phyloP scores from a whole-genome alignment of 1,284 basidiomycete species.

The Ceratobasidium sp. region DNA sequence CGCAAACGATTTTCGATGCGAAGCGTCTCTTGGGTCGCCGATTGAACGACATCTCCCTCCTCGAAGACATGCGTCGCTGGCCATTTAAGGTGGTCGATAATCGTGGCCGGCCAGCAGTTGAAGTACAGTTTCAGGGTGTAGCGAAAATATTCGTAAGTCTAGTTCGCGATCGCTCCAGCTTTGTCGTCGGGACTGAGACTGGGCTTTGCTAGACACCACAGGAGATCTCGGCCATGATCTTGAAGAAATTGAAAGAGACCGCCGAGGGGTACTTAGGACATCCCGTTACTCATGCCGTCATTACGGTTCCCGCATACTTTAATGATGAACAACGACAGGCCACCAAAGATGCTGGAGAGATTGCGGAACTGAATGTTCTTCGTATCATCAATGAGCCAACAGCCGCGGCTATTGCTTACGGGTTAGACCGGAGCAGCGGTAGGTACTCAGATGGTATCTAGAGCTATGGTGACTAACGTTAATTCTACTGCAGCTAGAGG shows the following conservation, averaged over 20 bases:
- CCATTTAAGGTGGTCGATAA: slow-evolving; percentile 69
- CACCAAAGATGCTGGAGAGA: slow-evolving; percentile 67
- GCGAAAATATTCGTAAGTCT: slow-evolving; percentile 60
- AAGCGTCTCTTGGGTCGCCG: background rate
- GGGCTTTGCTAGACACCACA: slow-evolving; percentile 6
- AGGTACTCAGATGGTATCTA: too few relatives aligned
- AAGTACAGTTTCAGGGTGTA: slow-evolving; percentile 69
- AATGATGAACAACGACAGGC: slow-evolving; percentile 69
- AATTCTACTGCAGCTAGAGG: slow-evolving; percentile 59
- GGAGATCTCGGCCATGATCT: background rate
- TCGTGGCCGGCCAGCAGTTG: slow-evolving; percentile 68
- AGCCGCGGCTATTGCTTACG: slow-evolving; percentile 69
- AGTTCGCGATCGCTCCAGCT: too few relatives aligned
- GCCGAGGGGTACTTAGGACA: background rate
- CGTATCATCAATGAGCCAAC: slow-evolving; percentile 70
- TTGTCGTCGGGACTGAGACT: slow-evolving; percentile 25
- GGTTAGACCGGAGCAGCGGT: slow-evolving; percentile 61
- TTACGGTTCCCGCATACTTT: slow-evolving; percentile 69
- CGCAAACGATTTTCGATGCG: background rate
- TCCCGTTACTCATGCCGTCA: slow-evolving; percentile 64
- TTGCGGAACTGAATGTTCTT: slow-evolving; percentile 66
- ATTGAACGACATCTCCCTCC: background rate
- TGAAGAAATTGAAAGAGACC: background rate
- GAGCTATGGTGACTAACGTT: too few relatives aligned
- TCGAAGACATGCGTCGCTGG: slow-evolving; percentile 51